Evolutionary conservation across 345 rosid genomes (phyloP).

Genomic region (Reutealis trisperma): DNA sequence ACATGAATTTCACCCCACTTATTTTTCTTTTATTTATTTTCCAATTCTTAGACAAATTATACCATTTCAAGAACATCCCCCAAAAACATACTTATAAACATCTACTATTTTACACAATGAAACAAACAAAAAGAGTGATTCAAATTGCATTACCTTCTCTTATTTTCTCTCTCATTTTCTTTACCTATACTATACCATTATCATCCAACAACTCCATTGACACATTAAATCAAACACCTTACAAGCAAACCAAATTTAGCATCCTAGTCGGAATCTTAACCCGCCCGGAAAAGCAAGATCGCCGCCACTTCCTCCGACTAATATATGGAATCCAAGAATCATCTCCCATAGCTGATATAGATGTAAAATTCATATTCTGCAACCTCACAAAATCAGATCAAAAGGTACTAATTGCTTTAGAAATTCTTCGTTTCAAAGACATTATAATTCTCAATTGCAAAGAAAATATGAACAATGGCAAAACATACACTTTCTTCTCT

Average conservation of each 20-base stretch:
- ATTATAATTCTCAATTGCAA: conserved; percentile 44
- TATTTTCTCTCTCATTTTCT: conserved; percentile 15
- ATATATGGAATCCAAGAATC: conserved; percentile 36
- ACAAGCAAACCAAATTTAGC: conserved; percentile 21
- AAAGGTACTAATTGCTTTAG: conserved; percentile 25
- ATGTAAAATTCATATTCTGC: conserved; percentile 42
- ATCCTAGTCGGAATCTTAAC: conserved; percentile 44
- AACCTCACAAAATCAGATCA: conserved; percentile 36
- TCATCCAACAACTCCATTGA: conserved; percentile 8
- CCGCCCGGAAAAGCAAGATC: conserved; percentile 26
- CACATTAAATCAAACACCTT: background rate
- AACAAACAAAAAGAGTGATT: conserved; percentile 15
- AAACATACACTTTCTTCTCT: conserved; percentile 48
- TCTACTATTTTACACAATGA: background rate
- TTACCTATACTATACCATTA: conserved; percentile 6
- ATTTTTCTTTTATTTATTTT: too few relatives aligned
- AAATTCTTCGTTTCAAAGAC: conserved; percentile 38
- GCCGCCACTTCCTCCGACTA: conserved; percentile 46
- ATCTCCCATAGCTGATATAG: conserved; percentile 26
- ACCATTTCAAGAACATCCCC: too few relatives aligned
- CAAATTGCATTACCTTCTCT: conserved; percentile 18
- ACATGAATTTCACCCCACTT: too few relatives aligned
- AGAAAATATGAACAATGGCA: conserved; percentile 49
- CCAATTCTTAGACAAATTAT: too few relatives aligned
- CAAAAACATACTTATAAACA: too few relatives aligned